A percentile compares a stretch with the other conserved stretches of the same genome.
These are phyloP conservation scores for Pythium dissimile DNA, from an alignment of 352 stramenopile species.

Conservation along the genomic window DNA sequence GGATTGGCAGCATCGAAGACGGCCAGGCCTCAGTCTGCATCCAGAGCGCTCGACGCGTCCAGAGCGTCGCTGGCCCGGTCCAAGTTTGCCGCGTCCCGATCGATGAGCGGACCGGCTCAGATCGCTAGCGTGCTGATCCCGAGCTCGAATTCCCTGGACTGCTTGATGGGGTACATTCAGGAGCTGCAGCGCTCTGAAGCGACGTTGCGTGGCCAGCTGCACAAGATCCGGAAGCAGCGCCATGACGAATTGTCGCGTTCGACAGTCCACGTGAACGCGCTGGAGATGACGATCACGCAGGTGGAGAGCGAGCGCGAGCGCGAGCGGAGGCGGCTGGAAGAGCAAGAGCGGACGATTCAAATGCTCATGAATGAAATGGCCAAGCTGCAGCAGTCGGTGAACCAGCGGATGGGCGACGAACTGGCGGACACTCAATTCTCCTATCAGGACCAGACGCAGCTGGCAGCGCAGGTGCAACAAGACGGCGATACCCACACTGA, in stretches of 20 bases:
- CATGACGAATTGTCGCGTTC: slow-evolving; percentile 49
- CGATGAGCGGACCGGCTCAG: slow-evolving; percentile 13
- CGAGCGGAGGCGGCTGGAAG: slow-evolving; percentile 15
- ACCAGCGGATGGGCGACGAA: no score
- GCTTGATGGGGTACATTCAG: slow-evolving; percentile 70
- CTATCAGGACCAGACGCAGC: no score
- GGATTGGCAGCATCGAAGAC: no score
- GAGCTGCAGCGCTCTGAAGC: slow-evolving; percentile 70
- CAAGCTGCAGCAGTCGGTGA: slow-evolving; percentile 2
- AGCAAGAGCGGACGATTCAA: slow-evolving; percentile 27
- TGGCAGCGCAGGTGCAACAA: no score
- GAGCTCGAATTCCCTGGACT: slow-evolving; percentile 53
- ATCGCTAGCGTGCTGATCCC: slow-evolving; percentile 58
- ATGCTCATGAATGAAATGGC: slow-evolving; percentile 31
- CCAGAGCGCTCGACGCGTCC: slow-evolving; percentile 27
- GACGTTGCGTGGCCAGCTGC: slow-evolving; percentile 53
- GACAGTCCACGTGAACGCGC: slow-evolving; percentile 31
- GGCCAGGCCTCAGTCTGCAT: background rate
- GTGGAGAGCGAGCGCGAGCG: slow-evolving; percentile 20
- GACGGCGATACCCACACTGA: no score
- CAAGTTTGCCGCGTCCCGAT: slow-evolving; percentile 22
- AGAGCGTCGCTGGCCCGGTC: slow-evolving; percentile 26
- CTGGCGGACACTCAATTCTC: no score
- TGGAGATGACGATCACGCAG: slow-evolving; percentile 40
- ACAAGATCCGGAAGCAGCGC: slow-evolving; percentile 45